These are phyloP conservation scores for Penicillium janthinellum DNA, from an alignment of 2,329 filamentous ascomycete species.

Conservation along the genomic window DNA sequence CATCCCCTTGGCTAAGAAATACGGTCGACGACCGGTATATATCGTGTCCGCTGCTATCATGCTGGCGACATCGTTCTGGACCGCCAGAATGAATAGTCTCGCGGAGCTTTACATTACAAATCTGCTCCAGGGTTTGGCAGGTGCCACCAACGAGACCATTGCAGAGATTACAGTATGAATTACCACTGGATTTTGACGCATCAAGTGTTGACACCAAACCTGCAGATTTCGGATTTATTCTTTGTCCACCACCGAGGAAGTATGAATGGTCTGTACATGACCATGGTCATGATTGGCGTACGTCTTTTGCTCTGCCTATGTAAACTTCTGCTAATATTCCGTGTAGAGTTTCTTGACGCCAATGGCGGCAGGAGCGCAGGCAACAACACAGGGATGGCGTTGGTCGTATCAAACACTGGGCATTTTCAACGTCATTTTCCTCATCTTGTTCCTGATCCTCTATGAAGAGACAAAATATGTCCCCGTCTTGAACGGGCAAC, in stretches of 20 bases:
- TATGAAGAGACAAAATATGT: conserved; percentile 44
- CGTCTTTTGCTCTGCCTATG: conserved; percentile 27
- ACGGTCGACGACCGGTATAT: conserved; percentile 51
- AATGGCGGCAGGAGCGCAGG: conserved; percentile 39
- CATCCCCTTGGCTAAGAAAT: conserved; percentile 52
- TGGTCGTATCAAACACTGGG: conserved; percentile 40
- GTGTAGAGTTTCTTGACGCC: conserved; percentile 35
- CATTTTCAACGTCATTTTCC: conserved; percentile 33
- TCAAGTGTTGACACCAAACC: not conserved
- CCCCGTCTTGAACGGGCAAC: conserved; percentile 15
- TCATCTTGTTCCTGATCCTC: conserved; percentile 36
- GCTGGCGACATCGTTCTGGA: conserved; percentile 45
- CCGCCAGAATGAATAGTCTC: conserved; percentile 43
- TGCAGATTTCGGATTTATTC: conserved; percentile 50
- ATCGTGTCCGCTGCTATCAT: conserved; percentile 46
- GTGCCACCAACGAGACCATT: conserved; percentile 45
- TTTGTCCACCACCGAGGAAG: conserved; percentile 54
- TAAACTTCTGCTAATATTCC: not conserved
- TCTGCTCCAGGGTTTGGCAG: conserved; percentile 43
- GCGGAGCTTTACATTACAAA: conserved; percentile 51
- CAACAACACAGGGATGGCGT: conserved; percentile 37
- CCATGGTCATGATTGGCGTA: conserved; percentile 41
- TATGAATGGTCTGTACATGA: conserved; percentile 55
- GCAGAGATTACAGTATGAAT: conserved; percentile 46
- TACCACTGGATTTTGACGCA: conserved; percentile 33